These are phyloP conservation scores for Spizellomyces punctatus DNA, from an alignment of 192 early-diverging fungal genomes.

Conservation along the genomic window DNA sequence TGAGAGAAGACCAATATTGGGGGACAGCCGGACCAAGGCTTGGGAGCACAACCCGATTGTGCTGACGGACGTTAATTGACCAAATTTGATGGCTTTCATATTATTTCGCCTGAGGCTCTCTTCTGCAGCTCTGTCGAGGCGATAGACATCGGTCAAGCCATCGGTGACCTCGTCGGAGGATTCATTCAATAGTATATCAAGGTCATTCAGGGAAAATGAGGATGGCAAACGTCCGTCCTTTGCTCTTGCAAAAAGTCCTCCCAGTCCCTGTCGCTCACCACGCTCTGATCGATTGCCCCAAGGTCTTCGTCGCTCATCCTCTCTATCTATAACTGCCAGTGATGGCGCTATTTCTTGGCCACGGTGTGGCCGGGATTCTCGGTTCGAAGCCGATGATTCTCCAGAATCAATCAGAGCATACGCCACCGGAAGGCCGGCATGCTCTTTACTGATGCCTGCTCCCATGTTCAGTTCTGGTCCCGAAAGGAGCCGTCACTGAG, in stretches of 20 bases:
- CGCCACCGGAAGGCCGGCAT: conserved; percentile 55
- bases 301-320: too few species aligned
- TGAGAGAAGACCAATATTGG: conserved; percentile 68
- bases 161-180: conserved; percentile 10
- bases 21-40: conserved; percentile 62
- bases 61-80: conserved; percentile 33
- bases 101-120: conserved; percentile 1
- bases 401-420: conserved; percentile 39
- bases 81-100: conserved; percentile 32
- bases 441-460: conserved; percentile 46
- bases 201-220: conserved; percentile 29
- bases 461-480: conserved; percentile 40
- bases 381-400: not conserved
- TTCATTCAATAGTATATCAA: not conserved
- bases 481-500: too few species aligned
- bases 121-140: not conserved
- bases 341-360: too few species aligned
- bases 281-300: too few species aligned
- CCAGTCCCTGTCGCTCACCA: too few species aligned
- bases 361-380: too few species aligned
- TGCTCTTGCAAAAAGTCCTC: too few species aligned
- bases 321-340: too few species aligned
- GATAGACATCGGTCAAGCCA: conserved; percentile 3
- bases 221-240: too few species aligned
- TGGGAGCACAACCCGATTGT: conserved; percentile 63